Evolutionary conservation across 306 rosid genomes (phyloP).

Genomic region (Lablab purpureus): DNA sequence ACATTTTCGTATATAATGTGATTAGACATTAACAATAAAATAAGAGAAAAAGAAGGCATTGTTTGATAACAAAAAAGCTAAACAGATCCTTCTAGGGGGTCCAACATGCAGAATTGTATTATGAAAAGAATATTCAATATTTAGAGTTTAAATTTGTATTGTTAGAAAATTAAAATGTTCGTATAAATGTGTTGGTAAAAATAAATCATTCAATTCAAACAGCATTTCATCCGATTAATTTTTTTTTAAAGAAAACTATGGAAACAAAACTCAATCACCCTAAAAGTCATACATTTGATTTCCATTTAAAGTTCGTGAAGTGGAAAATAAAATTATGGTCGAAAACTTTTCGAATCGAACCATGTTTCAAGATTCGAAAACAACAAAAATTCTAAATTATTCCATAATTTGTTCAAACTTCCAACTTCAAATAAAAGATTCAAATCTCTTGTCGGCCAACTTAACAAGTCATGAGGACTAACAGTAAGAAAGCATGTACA

Average conservation of each 20-base stretch:
- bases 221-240: no score
- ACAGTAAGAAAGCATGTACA: slow-evolving; percentile 34
- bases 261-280: no score
- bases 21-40: neutral
- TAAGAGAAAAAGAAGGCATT: neutral
- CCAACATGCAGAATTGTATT: neutral
- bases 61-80: neutral
- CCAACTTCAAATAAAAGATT: slow-evolving; percentile 1
- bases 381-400: neutral
- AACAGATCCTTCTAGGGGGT: neutral
- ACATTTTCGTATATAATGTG: neutral
- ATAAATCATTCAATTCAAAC: no score
- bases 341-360: neutral
- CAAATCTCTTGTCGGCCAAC: neutral
- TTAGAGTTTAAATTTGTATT: no score
- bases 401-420: neutral
- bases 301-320: neutral
- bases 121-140: no score
- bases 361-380: neutral
- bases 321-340: neutral
- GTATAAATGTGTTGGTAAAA: no score
- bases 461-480: neutral
- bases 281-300: no score
- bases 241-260: no score
- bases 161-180: no score